phyloP scores from a whole-genome alignment of 2,329 filamentous ascomycete genomes.

The Fusarium veterinarium region DNA sequence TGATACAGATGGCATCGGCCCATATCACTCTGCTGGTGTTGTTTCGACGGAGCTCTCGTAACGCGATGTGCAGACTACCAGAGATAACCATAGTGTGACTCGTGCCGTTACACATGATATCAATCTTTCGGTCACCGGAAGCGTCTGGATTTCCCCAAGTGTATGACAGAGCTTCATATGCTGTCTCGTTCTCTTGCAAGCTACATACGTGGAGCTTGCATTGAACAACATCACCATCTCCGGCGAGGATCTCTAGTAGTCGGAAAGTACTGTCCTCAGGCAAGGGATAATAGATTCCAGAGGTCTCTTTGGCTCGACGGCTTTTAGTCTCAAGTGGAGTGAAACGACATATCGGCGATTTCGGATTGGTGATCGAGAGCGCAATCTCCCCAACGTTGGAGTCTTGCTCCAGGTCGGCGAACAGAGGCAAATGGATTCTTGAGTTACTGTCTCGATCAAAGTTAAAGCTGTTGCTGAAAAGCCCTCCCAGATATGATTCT shows the following conservation, averaged over 20 bases:
- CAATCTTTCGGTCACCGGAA: not conserved
- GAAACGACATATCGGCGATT: not conserved
- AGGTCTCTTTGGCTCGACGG: fast-evolving
- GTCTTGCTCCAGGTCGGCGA: not conserved
- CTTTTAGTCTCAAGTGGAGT: not conserved
- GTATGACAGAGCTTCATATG: not conserved
- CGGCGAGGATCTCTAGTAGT: not conserved
- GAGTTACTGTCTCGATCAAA: fast-evolving
- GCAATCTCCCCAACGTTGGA: fast-evolving
- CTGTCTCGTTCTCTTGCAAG: not conserved
- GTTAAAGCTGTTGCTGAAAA: fast-evolving
- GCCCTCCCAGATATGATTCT: not conserved
- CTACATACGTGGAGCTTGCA: not conserved
- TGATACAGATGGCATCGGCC: not conserved
- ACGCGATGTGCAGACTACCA: fast-evolving
- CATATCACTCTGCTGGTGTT: fast-evolving
- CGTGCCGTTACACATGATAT: fast-evolving
- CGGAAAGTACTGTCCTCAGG: not conserved
- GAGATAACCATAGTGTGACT: not conserved
- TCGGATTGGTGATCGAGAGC: not conserved
- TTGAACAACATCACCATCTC: fast-evolving
- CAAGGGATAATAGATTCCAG: not conserved
- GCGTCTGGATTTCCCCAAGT: fast-evolving
- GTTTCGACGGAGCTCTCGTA: not conserved
- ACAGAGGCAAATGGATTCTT: not conserved